Base-by-base conservation (phyloP, 2,329 filamentous ascomycete genomes). In the Truncatella angustata region DNA sequence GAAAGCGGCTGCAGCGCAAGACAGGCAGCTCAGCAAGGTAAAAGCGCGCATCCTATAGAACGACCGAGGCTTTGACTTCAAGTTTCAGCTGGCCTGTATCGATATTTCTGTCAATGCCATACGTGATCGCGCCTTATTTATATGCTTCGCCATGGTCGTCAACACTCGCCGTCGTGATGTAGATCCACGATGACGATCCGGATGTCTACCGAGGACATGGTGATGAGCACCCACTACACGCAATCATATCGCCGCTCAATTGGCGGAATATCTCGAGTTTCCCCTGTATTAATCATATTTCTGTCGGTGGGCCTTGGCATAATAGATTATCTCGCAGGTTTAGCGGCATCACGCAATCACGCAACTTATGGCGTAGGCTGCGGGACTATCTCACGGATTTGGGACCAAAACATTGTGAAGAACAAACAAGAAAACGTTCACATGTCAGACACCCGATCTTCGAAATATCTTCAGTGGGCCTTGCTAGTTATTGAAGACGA, bases 141-240 rank as follows among this genome's bases (percentile, higher is more conserved):
- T n/a, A n/a, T n/a, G n/a, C n/a, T n/a, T n/a, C n/a, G n/a, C n/a
- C n/a, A n/a, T n/a, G n/a, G n/a, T n/a, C n/a, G 10, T n/a, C 10
- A 28, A n/a, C 12, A 10, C n/a, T 44, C 20, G 40, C 14, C 40
- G 18, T 28, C 40, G 40, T 24, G 24, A 44, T 44, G 20, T n/a
- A 26, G 21, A 24, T 14, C 21, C 40, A 44, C 23, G n/a, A 44
- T 44, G 40, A 23, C 40, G 40, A 44, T 44, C 40, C 40, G 23
- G 23, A 24, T 44, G 40, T n/a, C 28, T 16, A 24, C 21, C 23
- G 23, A 44, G 40, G 6, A 44, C 28, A 44, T 10, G 21, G 23
- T 44, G 24, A 44, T 30, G 40, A 44, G 40, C 40, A 44, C 24
- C 21, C 40, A 44, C 40, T 30, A 26, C 28, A 18, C 40, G 21